Conservation (phyloP, 2,329 filamentous ascomycete genomes). For the Xylogone sp. region DNA sequence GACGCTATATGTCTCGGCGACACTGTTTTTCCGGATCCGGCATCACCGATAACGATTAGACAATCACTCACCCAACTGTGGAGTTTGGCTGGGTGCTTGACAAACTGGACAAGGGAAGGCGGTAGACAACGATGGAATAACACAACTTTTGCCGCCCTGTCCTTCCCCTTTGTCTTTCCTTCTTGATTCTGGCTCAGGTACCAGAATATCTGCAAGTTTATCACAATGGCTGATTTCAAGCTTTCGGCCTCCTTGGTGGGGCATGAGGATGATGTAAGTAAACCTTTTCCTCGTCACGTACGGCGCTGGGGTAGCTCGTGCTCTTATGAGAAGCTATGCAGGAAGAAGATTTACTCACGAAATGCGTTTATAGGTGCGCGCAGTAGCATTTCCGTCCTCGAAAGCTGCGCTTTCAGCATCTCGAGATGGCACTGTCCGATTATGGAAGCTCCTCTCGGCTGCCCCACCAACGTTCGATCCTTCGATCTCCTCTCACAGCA, state of each 20-base stretch:
- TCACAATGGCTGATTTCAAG: constrained; percentile 79
- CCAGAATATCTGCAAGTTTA: constrained; percentile 1
- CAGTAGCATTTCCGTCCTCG: constrained; percentile 71
- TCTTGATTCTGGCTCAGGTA: background rate
- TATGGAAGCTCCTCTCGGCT: constrained; percentile 70
- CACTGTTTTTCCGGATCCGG: background rate
- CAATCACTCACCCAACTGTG: background rate
- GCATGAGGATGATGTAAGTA: constrained; percentile 87
- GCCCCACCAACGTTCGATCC: constrained; percentile 71
- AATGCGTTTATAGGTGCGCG: constrained; percentile 65
- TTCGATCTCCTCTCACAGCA: constrained; percentile 73
- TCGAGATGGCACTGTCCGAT: constrained; percentile 82
- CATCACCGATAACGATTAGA: background rate
- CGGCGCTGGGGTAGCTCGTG: too few relatives aligned
- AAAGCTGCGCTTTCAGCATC: constrained; percentile 79
- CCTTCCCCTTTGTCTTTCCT: background rate
- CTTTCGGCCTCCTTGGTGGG: constrained; percentile 85
- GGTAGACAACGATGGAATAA: constrained; percentile 11
- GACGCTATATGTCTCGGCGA: background rate
- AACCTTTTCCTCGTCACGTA: background rate
- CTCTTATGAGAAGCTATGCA: background rate
- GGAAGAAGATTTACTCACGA: too few relatives aligned
- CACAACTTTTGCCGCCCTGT: background rate
- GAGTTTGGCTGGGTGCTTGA: background rate
- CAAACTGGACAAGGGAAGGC: constrained; percentile 9